Evolutionary conservation across 805 yeast genomes (phyloP), one percentile per base, ranked within the genome.

Genomic region (Ogataea paradorogensis): DNA sequence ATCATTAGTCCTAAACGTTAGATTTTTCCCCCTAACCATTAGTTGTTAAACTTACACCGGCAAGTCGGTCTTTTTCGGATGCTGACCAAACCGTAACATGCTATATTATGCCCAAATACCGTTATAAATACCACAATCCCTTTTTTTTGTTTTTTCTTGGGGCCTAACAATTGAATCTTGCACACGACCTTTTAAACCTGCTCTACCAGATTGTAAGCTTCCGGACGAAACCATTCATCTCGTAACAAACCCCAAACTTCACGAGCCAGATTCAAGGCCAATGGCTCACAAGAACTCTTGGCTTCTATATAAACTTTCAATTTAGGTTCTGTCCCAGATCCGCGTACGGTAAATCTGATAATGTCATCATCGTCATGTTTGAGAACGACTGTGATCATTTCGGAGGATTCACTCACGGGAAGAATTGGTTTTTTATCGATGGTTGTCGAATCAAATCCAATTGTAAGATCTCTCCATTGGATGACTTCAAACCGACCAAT

Each of bases 251-350:
- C 58, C 97, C 97, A 91, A 7, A 87, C 83, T 15, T 66, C 60
- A 13, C 62, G 62, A 0, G 95, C 91, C 7, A 82, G 54, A 0
- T 30, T 43, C 0, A 51, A 44, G 0, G 96, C 85, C 3, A 61
- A 56, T 0, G 43, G 54, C 30, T 73, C 84, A 7, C 66, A 59
- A 0, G 46, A 35, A 0, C 87, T 72, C 29, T 62, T 62, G 0
- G 95, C 93, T 57, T 91, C 99, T 24, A 91, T 81, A 63, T 91
- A 91, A 1, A 91, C 85, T 61, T 91, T 91, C 47, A 91, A 68
- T 59, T 91, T 91, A 2, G 97, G 97, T 60, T 91, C 99, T 0
- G 99, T 91, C 9, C 99, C 99, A 3, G 96, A 87, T 0, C 97
- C 97, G 38, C 99, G 73, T 35, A 86, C 80, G 0, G 98, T 90